phyloP scores from a whole-genome alignment of 2,329 filamentous ascomycete species.

The Macrophomina phaseolina region DNA sequence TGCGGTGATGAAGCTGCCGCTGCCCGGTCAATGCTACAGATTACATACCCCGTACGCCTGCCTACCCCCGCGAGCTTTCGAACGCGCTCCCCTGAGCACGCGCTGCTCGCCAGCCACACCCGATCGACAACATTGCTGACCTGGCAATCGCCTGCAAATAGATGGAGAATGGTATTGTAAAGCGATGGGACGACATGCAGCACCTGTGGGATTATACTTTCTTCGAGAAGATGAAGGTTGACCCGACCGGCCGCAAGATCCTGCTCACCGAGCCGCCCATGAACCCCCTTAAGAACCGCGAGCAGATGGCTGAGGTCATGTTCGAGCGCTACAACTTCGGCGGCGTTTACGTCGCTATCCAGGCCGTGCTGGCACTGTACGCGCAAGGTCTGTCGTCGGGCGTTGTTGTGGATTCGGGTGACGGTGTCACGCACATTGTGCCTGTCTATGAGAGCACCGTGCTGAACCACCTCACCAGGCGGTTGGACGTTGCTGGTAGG shows the following conservation, averaged over 20 bases:
- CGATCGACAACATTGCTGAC: constrained; percentile 17
- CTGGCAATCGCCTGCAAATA: constrained; percentile 42
- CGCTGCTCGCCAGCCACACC: constrained; percentile 11
- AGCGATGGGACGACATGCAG: constrained; percentile 99
- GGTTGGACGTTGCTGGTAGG: constrained; percentile 92
- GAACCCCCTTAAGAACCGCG: constrained; percentile 95
- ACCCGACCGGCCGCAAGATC: constrained; percentile 92
- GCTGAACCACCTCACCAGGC: constrained; percentile 92
- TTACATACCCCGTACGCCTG: constrained; percentile 81
- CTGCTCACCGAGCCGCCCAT: constrained; percentile 95
- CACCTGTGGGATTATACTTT: constrained; percentile 99
- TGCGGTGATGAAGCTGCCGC: constrained; percentile 97
- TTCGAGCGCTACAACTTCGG: constrained; percentile 96
- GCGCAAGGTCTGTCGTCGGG: constrained; percentile 85
- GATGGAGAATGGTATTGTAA: constrained; percentile 99
- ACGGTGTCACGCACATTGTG: constrained; percentile 98
- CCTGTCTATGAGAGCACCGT: constrained; percentile 98
- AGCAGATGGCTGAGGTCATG: constrained; percentile 99
- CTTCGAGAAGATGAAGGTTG: constrained; percentile 93
- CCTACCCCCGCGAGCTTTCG: constrained; percentile 27
- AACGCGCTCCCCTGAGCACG: constrained; percentile 20
- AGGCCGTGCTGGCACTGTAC: constrained; percentile 94
- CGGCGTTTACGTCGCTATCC: constrained; percentile 96
- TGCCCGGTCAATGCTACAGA: constrained; percentile 95
- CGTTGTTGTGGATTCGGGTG: constrained; percentile 98